Percentiles rank a stretch among this genome's conserved stretches.
Evolutionary conservation across 2,329 filamentous ascomycete genomes (phyloP).

Genomic region (Apiospora arundinis): DNA sequence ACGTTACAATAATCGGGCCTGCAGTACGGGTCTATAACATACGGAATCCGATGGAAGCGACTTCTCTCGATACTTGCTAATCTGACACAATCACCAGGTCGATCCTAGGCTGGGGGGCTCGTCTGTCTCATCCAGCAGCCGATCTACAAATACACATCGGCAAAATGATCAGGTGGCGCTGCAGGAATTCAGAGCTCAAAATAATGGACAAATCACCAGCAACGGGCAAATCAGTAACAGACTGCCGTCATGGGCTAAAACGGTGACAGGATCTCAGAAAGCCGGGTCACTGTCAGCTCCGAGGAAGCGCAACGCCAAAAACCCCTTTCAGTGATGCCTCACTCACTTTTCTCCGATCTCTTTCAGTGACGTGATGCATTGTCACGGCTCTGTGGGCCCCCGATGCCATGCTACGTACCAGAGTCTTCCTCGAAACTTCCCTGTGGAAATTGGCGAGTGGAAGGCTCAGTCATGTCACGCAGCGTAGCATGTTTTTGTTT

Average conservation of each 20-base stretch:
- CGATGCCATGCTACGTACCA: neutral
- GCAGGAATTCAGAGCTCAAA: neutral
- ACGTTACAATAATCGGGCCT: neutral
- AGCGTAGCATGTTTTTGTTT: neutral
- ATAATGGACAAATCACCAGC: neutral
- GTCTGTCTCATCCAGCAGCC: neutral
- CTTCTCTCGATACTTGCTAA: slow-evolving; percentile 1
- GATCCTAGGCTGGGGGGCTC: neutral
- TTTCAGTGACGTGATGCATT: neutral
- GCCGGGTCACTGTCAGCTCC: neutral
- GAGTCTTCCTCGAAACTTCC: neutral
- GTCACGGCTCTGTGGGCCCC: neutral
- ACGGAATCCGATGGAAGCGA: neutral
- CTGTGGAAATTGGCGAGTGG: neutral
- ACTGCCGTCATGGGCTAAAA: slow-evolving; percentile 1
- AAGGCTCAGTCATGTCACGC: neutral
- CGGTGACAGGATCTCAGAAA: neutral
- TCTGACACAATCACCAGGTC: slow-evolving; percentile 5
- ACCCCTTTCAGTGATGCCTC: slow-evolving; percentile 9
- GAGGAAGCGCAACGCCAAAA: slow-evolving; percentile 4
- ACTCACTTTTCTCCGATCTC: neutral
- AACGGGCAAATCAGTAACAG: neutral
- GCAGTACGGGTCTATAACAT: neutral
- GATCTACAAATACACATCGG: neutral
- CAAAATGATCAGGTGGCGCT: slow-evolving; percentile 5